phyloP scores from a whole-genome alignment of 345 rosid genomes.

The Citrus sp. region DNA sequence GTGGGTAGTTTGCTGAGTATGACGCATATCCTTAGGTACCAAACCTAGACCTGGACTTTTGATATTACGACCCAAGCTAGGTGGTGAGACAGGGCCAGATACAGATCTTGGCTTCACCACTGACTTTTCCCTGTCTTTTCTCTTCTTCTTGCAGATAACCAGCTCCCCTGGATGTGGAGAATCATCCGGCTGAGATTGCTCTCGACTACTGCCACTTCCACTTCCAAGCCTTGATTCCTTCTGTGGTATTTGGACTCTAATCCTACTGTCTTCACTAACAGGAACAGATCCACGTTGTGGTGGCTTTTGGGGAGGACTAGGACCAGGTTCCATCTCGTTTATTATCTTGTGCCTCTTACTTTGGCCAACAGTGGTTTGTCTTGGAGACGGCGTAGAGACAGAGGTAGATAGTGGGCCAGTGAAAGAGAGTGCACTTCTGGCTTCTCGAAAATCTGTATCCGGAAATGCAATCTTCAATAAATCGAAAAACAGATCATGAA shows the following conservation, averaged over 20 bases:
- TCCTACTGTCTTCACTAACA: constrained; percentile 56
- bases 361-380: constrained; percentile 47
- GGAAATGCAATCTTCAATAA: constrained; percentile 90
- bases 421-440: constrained; percentile 69
- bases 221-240: constrained; percentile 68
- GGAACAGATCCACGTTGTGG: constrained; percentile 42
- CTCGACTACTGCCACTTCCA: constrained; percentile 46
- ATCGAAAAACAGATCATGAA: constrained; percentile 95
- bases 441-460: constrained; percentile 82
- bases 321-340: constrained; percentile 59
- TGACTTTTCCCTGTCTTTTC: constrained; percentile 93
- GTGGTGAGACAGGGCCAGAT: constrained; percentile 81
- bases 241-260: constrained; percentile 61
- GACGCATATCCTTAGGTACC: constrained; percentile 51
- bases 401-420: constrained; percentile 49
- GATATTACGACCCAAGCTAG: constrained; percentile 57
- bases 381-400: constrained; percentile 47
- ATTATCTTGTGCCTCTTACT: constrained; percentile 59
- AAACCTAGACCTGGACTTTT: constrained; percentile 54
- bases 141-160: constrained; percentile 97
- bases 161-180: constrained; percentile 94
- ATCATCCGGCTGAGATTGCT: constrained; percentile 56
- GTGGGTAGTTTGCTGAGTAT: constrained; percentile 37
- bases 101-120: constrained; percentile 55
- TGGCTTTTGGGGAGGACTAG: constrained; percentile 49